These are phyloP conservation scores for Aphanomyces invadans DNA, from an alignment of 352 stramenopile genomes.

Conservation along the genomic window DNA sequence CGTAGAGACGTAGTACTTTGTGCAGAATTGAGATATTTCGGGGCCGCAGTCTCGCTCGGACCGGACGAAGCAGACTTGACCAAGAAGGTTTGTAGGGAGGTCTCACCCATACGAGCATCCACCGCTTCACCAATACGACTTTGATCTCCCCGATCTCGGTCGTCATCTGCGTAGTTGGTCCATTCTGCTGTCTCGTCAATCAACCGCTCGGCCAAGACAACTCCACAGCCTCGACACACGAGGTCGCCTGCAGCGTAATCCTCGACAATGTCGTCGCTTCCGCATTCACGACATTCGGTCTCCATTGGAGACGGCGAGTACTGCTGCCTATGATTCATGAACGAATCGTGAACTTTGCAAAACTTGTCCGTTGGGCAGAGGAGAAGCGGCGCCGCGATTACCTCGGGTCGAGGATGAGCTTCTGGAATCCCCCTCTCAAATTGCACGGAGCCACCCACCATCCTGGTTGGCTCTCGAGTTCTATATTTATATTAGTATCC, in stretches of 20 bases:
- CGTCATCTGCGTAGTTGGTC: constrained; percentile 83
- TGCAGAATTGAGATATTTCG: constrained; percentile 57
- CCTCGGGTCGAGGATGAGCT: neutral
- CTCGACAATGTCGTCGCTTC: constrained; percentile 68
- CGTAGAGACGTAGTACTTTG: constrained; percentile 49
- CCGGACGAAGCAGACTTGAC: constrained; percentile 31
- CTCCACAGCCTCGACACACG: constrained; percentile 70
- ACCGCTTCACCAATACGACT: constrained; percentile 66
- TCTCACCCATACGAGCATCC: constrained; percentile 49
- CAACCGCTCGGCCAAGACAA: constrained; percentile 82
- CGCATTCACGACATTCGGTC: constrained; percentile 44
- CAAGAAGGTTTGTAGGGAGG: constrained; percentile 61
- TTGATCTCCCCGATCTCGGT: constrained; percentile 67
- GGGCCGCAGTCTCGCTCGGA: constrained; percentile 28
- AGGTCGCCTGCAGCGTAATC: constrained; percentile 74
- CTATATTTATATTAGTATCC: neutral
- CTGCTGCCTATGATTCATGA: constrained; percentile 9
- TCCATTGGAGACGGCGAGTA: constrained; percentile 7
- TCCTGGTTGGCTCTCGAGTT: neutral
- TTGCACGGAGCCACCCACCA: neutral
- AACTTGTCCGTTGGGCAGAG: neutral
- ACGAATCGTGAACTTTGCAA: neutral
- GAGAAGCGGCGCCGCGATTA: neutral
- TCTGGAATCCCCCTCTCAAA: constrained; percentile 10
- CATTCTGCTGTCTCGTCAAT: constrained; percentile 84